phyloP scores from a whole-genome alignment of 371 early-diverging fungal genomes.

The Mucor piriformis region DNA sequence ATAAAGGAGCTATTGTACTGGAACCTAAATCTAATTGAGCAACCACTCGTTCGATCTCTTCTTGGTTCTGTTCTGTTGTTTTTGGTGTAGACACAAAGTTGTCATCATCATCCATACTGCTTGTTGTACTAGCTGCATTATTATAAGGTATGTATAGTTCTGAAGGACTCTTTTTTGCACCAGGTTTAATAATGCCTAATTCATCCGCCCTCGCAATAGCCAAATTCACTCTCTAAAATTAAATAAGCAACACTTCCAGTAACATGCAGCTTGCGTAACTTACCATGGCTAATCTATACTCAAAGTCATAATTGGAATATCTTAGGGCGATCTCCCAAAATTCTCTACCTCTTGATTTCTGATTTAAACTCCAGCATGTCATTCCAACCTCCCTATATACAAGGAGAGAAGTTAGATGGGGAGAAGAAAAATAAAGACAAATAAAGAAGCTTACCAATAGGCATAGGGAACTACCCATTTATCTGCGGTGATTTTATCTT shows the following conservation, averaged over 20 bases:
- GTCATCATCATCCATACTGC: not conserved
- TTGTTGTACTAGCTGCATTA: not conserved
- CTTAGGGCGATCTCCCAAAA: constrained; percentile 45
- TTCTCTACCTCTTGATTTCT: constrained; percentile 31
- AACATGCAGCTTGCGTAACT: too few species aligned
- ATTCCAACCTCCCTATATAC: constrained; percentile 45
- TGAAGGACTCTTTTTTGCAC: not conserved
- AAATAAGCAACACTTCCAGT: too few species aligned
- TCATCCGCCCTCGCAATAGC: constrained; percentile 17
- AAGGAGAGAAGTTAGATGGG: not conserved
- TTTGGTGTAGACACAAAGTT: not conserved
- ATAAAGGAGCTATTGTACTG: not conserved
- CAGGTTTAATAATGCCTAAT: not conserved
- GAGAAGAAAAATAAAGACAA: not conserved
- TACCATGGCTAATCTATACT: constrained; percentile 48
- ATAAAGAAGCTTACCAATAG: constrained; percentile 50
- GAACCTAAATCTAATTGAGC: constrained; percentile 4
- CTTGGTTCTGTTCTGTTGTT: not conserved
- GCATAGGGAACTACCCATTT: constrained; percentile 64
- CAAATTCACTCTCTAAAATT: constrained; percentile 13
- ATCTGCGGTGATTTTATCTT: constrained; percentile 44
- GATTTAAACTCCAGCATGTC: constrained; percentile 42
- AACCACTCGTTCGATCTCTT: constrained; percentile 6
- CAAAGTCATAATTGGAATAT: constrained; percentile 45
- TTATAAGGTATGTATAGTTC: not conserved